phyloP scores from a whole-genome alignment of 352 stramenopile genomes.

The Phytophthora boehmeriae region DNA sequence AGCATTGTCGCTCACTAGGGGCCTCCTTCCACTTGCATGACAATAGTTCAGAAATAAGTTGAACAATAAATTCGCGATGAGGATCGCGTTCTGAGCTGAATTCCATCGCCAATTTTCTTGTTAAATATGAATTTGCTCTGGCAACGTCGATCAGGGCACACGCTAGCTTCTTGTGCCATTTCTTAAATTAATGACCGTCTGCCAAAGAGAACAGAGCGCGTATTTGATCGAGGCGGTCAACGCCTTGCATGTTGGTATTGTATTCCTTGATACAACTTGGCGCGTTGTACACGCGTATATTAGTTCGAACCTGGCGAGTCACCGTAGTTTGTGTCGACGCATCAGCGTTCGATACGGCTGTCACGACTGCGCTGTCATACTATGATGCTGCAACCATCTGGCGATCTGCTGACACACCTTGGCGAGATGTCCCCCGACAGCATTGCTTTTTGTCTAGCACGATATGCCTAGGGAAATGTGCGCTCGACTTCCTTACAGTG shows the following conservation, averaged over 20 bases:
- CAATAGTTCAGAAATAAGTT: conserved; percentile 11
- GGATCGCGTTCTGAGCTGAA: not conserved
- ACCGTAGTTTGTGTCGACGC: conserved; percentile 27
- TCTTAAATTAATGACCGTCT: conserved; percentile 37
- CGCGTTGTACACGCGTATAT: conserved; percentile 11
- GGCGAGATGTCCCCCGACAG: conserved; percentile 4
- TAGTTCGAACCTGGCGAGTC: conserved; percentile 10
- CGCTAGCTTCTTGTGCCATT: conserved; percentile 37
- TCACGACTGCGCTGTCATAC: conserved; percentile 32
- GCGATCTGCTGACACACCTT: conserved; percentile 17
- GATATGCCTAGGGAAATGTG: conserved; percentile 28
- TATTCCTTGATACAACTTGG: conserved; percentile 34
- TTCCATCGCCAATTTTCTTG: conserved; percentile 2
- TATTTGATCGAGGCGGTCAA: conserved; percentile 36
- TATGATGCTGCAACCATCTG: conserved; percentile 27
- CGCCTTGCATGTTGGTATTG: conserved; percentile 41
- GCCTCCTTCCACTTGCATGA: conserved; percentile 16
- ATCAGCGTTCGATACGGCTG: no score
- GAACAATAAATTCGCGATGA: not conserved
- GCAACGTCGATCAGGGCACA: conserved; percentile 19
- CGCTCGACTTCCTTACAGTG: conserved; percentile 23
- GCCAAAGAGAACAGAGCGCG: conserved; percentile 40
- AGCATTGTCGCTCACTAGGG: conserved; percentile 7
- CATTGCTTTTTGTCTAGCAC: conserved; percentile 21
- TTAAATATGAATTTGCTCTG: conserved; percentile 24